Base-by-base conservation (phyloP, 257 asterid species). In the Penstemon eatonii region DNA sequence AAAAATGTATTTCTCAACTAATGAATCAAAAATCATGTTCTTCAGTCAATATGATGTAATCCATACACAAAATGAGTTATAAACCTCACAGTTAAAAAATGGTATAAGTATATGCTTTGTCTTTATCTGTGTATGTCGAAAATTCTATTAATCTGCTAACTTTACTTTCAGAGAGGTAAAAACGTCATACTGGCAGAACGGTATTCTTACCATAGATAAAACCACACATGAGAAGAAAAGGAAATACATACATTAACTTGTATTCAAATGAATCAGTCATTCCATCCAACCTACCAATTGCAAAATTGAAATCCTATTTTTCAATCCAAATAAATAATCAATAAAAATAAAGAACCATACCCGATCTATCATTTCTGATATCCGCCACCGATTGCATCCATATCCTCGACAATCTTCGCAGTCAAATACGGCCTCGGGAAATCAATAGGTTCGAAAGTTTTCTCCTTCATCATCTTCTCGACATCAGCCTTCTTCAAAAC, bases 401-500 rank as follows among this genome's bases (percentile, higher is more conserved):
- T 77, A 56, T 92, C 93, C 86, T 92, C 97, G 5, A 73, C 62
- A 45, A 87, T 61, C 12, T 58, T 86, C 3, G 84, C 68, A 13
- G 96, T 79, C 86, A 89, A 71, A 62, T 92, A 92, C 46, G 95
- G 90, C 76, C 60, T 75, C 10, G 97, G 97, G 45, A 89, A 92
- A 73, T 90, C 95, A 6, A 63, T 60, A 60, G 66, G 81, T 57
- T 79, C 95, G 71, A 88, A 93, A 2, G 79, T 72, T 67, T 80
- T 82, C 80, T 85, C 96, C 84, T 75, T 77, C 95, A 65, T 80
- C 96, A 88, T 82, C 82, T 79, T 87, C 86, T 78, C 89, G 65
- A 88, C 82, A 63, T 93, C 96, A 40, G 87, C 87, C 75, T 93
- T 93, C 84, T 80, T 86, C 79, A 88, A 60, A 43, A 87, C 4